Evolutionary conservation across 495 filamentous ascomycete genomes (phyloP).

Genomic region (Xylaria flabelliformis): DNA sequence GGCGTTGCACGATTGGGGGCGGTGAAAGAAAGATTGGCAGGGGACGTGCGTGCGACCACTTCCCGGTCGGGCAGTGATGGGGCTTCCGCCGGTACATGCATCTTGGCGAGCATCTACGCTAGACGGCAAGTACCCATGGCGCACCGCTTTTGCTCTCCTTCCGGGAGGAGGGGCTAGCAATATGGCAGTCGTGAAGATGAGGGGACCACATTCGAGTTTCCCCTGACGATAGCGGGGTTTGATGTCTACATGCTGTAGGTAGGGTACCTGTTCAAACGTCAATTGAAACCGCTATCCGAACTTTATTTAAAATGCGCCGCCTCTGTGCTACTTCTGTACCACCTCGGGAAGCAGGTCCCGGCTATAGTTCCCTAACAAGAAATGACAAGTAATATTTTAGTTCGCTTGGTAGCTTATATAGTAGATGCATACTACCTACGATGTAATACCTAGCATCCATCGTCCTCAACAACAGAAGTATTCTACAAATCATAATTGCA

Average conservation of each 20-base stretch:
- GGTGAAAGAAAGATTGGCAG: conserved; percentile 24
- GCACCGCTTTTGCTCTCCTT: conserved; percentile 5
- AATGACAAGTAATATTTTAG: neutral
- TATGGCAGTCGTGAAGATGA: neutral
- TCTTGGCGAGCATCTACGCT: neutral
- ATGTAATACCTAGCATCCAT: neutral
- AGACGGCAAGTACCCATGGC: conserved; percentile 1
- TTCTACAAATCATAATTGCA: neutral
- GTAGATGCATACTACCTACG: neutral
- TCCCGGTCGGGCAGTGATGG: neutral
- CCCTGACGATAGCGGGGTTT: conserved; percentile 18
- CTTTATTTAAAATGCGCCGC: neutral
- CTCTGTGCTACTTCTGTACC: neutral
- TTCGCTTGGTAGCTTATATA: neutral
- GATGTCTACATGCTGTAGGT: neutral
- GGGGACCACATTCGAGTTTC: conserved; percentile 17
- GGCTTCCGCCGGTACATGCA: conserved; percentile 2
- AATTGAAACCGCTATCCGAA: conserved; percentile 4
- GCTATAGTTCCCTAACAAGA: neutral
- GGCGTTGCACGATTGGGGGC: conserved; percentile 7
- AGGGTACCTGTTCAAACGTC: neutral
- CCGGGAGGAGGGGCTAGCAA: conserved; percentile 19
- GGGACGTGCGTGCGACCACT: neutral
- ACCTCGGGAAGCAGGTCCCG: neutral
- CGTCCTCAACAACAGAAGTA: neutral